Base-by-base conservation (phyloP, 257 asterid genomes). In the Penstemon davidsonii region DNA sequence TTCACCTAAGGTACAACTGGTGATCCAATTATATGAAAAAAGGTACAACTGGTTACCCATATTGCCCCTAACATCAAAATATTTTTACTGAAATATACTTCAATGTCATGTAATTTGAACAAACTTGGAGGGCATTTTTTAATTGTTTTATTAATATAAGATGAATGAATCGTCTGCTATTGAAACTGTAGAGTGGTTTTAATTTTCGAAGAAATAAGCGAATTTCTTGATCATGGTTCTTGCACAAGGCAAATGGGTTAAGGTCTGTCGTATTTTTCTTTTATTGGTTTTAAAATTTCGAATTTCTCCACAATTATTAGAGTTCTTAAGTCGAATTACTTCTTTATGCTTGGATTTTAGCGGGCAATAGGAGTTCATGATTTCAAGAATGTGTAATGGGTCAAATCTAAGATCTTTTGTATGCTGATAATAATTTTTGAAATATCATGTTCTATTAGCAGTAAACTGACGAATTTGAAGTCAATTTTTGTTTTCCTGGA, bases 181-280 rank as follows among this genome's bases (percentile, higher is more conserved):
- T 5, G 4, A 10, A 51, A 50, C 60, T n/a, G 44, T 8, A 9
- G 40, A 11, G 36, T 9, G 4, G 10, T 42, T 25, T 25, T 25
- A 7, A 62, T 11, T 13, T 5, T 8, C 45, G 3, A 49, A 9
- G 39, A 8, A 64, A 51, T 57, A 36, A 44, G 39, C 56, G 41
- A 13, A 44, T 61, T 70, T 46, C 39, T 54, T 43, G 54, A 61
- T 9, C 37, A 87, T 87, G 90, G 85, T 77, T 61, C 62, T 46
- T 36, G 64, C 73, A 37, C 58, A 79, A 69, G 87, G 87, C 67
- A 87, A 82, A 58, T 87, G 94, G 94, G 63, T 79, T 40, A 77
- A 84, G 88, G 93, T 86, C 19, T 13, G 67, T 43, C 43, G 45
- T 70, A 37, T 15, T 36, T 55, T 37, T 25, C 8, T 65, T 55